Evolutionary conservation across 805 yeast genomes (phyloP), one percentile per base, ranked within the genome.

Genomic region (Candida maris): DNA sequence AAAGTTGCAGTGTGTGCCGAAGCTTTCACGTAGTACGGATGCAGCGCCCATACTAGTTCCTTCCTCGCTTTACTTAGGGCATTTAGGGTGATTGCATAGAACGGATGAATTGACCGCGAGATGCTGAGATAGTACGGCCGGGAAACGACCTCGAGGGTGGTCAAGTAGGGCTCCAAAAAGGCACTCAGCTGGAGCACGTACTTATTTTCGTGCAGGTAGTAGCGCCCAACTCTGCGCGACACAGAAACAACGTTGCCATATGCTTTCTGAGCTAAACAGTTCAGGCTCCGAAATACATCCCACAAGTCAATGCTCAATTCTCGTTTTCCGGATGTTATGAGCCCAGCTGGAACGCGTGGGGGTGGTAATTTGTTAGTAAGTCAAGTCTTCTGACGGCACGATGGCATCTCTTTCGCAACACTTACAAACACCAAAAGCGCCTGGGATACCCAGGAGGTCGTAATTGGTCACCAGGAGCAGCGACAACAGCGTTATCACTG

Each of bases 401-500:
- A 21, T 9, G 24, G 12, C 24, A 21, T 9, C 24, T 21, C 8
- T 21, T 21, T 13, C 10, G 15, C 10, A 9, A 15, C 9, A 28
- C 31, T 28, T 10, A 26, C 30, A 27, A 19, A 39, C 29, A 17
- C 29, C 28, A 17, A 39, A 30, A 18, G 28, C 29, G 16, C 19
- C 35, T 3, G 49, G 45, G 15, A 47, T 34, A 15, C 35, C 20
- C 22, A 47, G 22, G 14, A 36, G 24, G 22, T 45, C 47, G 18
- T 37, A 32, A 24, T 35, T 39, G 18, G 37, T 41, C 15, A 43
- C 18, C 14, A 43, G 22, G 10, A 45, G 14, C 25, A 48, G 26
- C 25, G 52, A 48, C n/a, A 48, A 32, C 30, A 48, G 30, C 14
- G 44, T 30, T 5, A 45, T 41, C 23, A 43, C 37, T 20, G 44